These are phyloP conservation scores for Apiospora saccharicola DNA, from an alignment of 2,329 filamentous ascomycete species.

Conservation along the genomic window DNA sequence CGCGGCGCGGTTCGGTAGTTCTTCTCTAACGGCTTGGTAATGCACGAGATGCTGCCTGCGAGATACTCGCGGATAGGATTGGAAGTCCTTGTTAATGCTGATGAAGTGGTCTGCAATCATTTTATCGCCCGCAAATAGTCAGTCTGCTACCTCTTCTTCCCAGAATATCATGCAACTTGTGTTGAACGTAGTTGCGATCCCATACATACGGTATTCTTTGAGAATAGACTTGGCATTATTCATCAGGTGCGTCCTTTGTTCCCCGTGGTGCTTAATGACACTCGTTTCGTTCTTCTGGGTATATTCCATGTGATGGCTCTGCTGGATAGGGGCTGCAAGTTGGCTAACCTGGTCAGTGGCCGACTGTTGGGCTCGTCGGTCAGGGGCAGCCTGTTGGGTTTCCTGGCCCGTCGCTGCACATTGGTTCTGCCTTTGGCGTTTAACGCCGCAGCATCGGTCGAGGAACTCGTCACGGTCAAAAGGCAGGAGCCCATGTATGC, in stretches of 20 bases:
- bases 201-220: conserved; percentile 9
- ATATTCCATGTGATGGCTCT: not conserved
- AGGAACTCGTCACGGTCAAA: not conserved
- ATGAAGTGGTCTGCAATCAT: conserved; percentile 8
- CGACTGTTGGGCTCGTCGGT: not conserved
- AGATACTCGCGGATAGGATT: not conserved
- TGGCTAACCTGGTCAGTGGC: not conserved
- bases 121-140: not conserved
- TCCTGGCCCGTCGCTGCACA: not conserved
- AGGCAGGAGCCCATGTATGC: not conserved
- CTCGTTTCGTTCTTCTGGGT: not conserved
- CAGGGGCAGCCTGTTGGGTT: not conserved
- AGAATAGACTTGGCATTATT: not conserved
- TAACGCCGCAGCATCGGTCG: not conserved
- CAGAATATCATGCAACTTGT: no score
- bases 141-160: not conserved
- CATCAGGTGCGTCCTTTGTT: not conserved
- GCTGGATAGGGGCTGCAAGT: not conserved
- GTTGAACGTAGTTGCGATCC: no score
- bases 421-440: not conserved
- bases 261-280: no score
- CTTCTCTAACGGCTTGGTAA: not conserved
- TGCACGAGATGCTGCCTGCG: conserved; percentile 4
- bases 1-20: not conserved
- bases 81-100: not conserved